Conservation (phyloP, 257 asterid species). For the Petunia axillaris region DNA sequence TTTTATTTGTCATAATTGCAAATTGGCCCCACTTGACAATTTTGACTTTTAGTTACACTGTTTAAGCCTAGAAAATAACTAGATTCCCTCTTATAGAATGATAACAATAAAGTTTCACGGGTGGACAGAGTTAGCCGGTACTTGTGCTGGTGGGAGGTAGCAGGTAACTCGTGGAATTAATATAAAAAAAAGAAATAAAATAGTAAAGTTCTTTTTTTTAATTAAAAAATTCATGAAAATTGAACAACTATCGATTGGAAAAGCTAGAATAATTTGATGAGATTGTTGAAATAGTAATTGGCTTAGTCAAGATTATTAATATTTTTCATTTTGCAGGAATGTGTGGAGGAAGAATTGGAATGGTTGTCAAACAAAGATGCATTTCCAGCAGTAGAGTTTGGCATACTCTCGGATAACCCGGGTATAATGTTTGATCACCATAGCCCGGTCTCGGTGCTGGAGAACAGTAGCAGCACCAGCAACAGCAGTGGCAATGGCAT, state of each 20-base stretch:
- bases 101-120: background rate
- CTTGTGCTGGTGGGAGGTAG: too few species aligned
- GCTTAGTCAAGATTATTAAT: background rate
- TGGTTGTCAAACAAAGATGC: constrained; percentile 91
- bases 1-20: constrained; percentile 19
- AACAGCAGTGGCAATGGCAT: constrained; percentile 37
- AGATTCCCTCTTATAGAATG: constrained; percentile 17
- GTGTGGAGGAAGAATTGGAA: constrained; percentile 64
- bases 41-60: constrained; percentile 14
- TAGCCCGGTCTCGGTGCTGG: constrained; percentile 81
- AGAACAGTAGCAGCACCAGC: constrained; percentile 58
- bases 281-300: background rate
- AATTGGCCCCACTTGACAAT: constrained; percentile 19
- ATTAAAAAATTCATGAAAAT: background rate
- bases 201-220: background rate
- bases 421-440: constrained; percentile 47
- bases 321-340: constrained; percentile 39
- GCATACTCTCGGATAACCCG: constrained; percentile 53
- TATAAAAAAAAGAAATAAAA: background rate
- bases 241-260: background rate
- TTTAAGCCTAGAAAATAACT: background rate
- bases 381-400: constrained; percentile 74
- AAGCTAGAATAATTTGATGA: background rate
- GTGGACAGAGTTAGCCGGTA: background rate
- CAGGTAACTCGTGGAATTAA: background rate